Evolutionary conservation across 805 yeast genomes (phyloP), one percentile per base, ranked within the genome.

Genomic region (Teunomyces lycoperdinae): DNA sequence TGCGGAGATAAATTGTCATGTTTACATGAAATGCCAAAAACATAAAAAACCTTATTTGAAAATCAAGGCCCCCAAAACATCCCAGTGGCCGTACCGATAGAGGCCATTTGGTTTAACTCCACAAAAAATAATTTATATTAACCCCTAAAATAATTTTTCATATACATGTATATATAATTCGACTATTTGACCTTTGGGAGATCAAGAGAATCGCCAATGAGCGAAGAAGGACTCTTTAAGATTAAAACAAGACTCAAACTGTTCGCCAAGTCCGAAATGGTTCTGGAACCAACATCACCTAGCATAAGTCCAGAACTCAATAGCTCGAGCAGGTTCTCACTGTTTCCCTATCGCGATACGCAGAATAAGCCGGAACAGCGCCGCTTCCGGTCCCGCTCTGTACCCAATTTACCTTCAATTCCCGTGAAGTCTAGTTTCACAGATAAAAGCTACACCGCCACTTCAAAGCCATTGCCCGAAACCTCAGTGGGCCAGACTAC

Each of bases 311-410:
- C 44, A 3, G 34, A 17, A 11, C 44, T 29, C 10, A n/a, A n/a
- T 11, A 10, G 28, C 35, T 17, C 36, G 13, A 6, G 16, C 30
- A 5, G 10, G 10, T 31, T 30, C 34, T 30, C 44, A 6, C 41
- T 38, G 41, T 24, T 42, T 29, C 44, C 31, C 9, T 30, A 28
- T 17, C 13, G 30, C 13, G 33, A 30, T 4, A 20, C 20, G 33
- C 36, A 20, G 13, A 28, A 42, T 5, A 28, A 31, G n/a, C 27
- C 34, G 9, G 17, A 16, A 10, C 44, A 16, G 16, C 36, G 9
- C 6, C 43, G 47, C 2, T 5, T n/a, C 9, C 47, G 47, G 38
- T 44, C 47, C 30, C 40, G 39, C 26, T 44, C 47, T 11, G 38
- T 38, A 9, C 47, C 47, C 35, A 44, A 24, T 14, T 27, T 44